Conservation (phyloP, 1,284 basidiomycete genomes). For the Tilletiopsis washingtonensis region DNA sequence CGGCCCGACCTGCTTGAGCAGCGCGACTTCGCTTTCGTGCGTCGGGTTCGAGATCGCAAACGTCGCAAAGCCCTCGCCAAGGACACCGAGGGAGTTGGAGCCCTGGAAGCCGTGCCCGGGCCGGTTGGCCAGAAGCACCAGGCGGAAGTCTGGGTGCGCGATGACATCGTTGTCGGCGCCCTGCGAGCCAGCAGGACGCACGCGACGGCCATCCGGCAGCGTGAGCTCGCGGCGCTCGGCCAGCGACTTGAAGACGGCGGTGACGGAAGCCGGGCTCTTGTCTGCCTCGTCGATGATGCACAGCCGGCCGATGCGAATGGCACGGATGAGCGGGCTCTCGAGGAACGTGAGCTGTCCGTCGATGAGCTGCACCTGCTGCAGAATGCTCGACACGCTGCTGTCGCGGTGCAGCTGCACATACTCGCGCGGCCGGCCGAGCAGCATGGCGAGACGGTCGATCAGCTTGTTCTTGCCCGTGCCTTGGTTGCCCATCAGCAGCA, state of each 20-base stretch:
- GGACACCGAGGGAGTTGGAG: slow-evolving; percentile 44
- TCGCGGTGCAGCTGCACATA: slow-evolving; percentile 49
- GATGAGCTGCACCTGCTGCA: slow-evolving; percentile 43
- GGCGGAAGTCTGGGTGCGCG: slow-evolving; percentile 46
- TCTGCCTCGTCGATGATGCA: slow-evolving; percentile 49
- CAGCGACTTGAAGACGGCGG: slow-evolving; percentile 46
- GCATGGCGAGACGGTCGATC: slow-evolving; percentile 46
- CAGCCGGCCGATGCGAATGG: slow-evolving; percentile 44
- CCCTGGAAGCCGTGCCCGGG: slow-evolving; percentile 47
- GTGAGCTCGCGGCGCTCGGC: slow-evolving; percentile 47
- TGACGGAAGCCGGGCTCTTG: slow-evolving; percentile 47
- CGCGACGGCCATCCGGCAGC: slow-evolving; percentile 44
- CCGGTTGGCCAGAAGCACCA: slow-evolving; percentile 48
- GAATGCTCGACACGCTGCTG: slow-evolving; percentile 37
- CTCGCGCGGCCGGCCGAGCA: slow-evolving; percentile 46
- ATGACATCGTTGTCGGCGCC: slow-evolving; percentile 22
- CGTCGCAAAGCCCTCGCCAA: slow-evolving; percentile 47
- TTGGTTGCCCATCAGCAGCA: slow-evolving; percentile 48
- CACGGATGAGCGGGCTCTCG: slow-evolving; percentile 47
- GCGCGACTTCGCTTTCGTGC: slow-evolving; percentile 39
- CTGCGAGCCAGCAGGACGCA: slow-evolving; percentile 19
- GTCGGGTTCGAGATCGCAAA: slow-evolving; percentile 48
- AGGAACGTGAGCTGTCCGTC: slow-evolving; percentile 42
- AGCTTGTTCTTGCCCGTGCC: slow-evolving; percentile 50
- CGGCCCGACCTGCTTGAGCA: slow-evolving; percentile 45